Evolutionary conservation across 176 grass and related monocot genomes (phyloP), one percentile per base, ranked within the genome.

Genomic region (Eremochloa ophiuroides): DNA sequence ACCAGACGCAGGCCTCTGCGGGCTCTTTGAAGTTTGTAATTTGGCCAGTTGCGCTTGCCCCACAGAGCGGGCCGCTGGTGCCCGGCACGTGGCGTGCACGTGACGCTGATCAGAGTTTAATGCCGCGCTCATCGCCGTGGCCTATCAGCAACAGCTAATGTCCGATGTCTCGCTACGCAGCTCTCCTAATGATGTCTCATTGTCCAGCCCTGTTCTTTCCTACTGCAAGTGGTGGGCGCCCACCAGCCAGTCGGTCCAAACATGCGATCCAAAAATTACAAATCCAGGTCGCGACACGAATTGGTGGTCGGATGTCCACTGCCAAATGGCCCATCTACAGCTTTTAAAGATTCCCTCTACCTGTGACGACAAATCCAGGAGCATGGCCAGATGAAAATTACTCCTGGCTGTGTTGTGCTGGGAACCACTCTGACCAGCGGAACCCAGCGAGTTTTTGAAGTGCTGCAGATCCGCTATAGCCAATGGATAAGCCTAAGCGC

Each of bases 31-130:
- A 60, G 39, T 86, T 78, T 86, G 83, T 82, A 90, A 86, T 51
- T 82, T 89, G 88, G n/a, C 28, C 27, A 47, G 27, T 33, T 39
- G 78, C 37, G 64, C 23, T 39, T 67, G 78, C 73, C 39, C 30
- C 73, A 73, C 83, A 75, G 34, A 60, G 71, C 62, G 76, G 38
- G 76, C 70, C 10, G 29, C 8, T 26, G 50, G 73, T 62, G 40
- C 62, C 50, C 51, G 51, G 77, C 87, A 90, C 83, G 83, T 86
- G 88, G 83, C 73, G 59, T 2, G 18, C 88, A 89, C 83, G 88
- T 73, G 83, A 73, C 28, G 67, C 73, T 17, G 58, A 71, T 82
- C 73, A 71, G 67, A 66, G 75, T 80, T 80, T 62, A 84, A 69
- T 80, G 75, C 60, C 7, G 0, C 75, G 67, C 81, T 44, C 68